Base-by-base conservation (phyloP, 805 yeast species). In the Ogataea methanolica region DNA sequence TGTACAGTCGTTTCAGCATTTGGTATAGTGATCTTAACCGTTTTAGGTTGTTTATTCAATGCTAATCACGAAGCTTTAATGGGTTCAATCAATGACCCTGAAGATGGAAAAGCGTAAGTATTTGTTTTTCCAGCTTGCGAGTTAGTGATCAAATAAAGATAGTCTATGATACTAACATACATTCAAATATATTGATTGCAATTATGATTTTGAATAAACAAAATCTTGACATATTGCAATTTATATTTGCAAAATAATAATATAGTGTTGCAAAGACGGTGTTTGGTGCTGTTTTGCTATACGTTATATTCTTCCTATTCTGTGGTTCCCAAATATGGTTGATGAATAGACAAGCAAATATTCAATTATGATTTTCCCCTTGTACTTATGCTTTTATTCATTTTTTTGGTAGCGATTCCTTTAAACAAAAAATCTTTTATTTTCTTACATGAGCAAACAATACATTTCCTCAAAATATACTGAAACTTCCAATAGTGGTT, bases 1-100 rank as follows among this genome's bases (percentile, higher is more conserved):
- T 92, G 99, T 66, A 92, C 98, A 40, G 78, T 92, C 38, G 74
- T 94, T 40, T 90, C 97, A 43, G 90, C 94, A 15, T 92, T 92
- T 66, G 99, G 95, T 49, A 82, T 92, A 33, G 85, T 89, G 41
- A 94, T 92, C 48, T 78, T 92, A 42, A 77, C 95, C 11, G 86
- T 88, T 47, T 79, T 92, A 57, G 99, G 95, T 17, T 79, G 81
- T 56, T 75, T 92, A 53, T 92, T 94, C 73, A 74, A 85, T 57
- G 72, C 72, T 34, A 87, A 82, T 55, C 95, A 88, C 65, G 98
- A 92, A 70, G 77, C 95, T 19, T 84, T 92, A 86, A 83, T 90
- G 72, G 99, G 99, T 5, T 87, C 96, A 36, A 80, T 82, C 51
- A 82, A 75, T 57, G 96, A 91, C 63, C 99, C 99, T 14, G 88